Evolutionary conservation across 1,284 basidiomycete genomes (phyloP), one percentile per base, ranked within the genome.

Genomic region (Termitomyces sp.): DNA sequence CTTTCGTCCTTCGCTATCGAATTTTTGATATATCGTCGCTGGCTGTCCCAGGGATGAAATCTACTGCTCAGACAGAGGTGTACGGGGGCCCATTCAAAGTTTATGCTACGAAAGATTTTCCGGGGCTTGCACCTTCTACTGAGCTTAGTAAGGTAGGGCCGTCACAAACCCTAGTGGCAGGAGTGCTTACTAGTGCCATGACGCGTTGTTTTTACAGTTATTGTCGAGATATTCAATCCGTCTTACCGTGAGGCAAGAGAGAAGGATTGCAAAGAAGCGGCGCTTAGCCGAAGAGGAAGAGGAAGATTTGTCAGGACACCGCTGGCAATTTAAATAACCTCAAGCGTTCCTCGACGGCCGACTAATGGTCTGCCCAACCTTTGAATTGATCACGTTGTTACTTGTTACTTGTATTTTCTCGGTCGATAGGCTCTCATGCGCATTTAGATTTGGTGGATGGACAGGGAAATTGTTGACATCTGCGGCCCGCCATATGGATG

Each of bases 81-180:
- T 84, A 79, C 52, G 86, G 87, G 7, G 82, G 81, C 0, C 60
- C 71, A 1, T 90, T 90, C 66, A 77, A 75, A 24, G 78, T 90
- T 0, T 89, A 86, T 61, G 86, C 86, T 21, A 88, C 88, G 0
- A 90, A 88, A 61, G 84, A 86, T 62, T 90, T 90, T 63, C 87
- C 88, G 0, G 86, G 86, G 0, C 66, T 90, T 11, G 76, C 74
- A 14, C 75, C 82, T 4, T 88, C 87, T 0, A 90, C 86, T 0
- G 80, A 85, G 39, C 68, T 90, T 38, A 89, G 86, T 3, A 90
- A 85, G 77, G 86, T 35, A 38, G 16, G 21, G 16, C 34, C 2
- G 10, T 13, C 11, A 10, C 31, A 16, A 9, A 28, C 6, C 30
- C 40, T 31, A 18, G 13, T 0, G 6, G 16, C 14, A 10, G 14